Evolutionary conservation across 345 rosid genomes (phyloP).

Genomic region (Lagerstroemia speciosa): DNA sequence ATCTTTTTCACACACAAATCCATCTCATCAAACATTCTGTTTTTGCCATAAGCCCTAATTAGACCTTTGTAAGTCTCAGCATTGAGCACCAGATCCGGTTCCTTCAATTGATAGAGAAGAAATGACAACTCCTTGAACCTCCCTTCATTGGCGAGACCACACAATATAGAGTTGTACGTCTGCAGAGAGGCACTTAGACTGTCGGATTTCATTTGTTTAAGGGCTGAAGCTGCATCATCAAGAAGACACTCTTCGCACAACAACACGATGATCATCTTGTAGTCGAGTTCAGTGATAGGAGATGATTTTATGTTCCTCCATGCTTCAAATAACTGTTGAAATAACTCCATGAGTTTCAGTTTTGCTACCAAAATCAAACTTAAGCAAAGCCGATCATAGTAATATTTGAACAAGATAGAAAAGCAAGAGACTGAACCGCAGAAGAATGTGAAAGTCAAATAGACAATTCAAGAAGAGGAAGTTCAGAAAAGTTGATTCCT

Average conservation of each 20-base stretch:
- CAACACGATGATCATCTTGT: constrained; percentile 42
- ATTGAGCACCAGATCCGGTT: constrained; percentile 25
- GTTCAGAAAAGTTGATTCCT: no score
- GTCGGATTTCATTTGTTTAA: constrained; percentile 31
- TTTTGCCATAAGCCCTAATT: constrained; percentile 47
- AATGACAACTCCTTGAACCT: constrained; percentile 41
- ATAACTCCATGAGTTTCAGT: not conserved
- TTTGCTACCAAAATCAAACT: not conserved
- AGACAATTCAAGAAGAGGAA: no score
- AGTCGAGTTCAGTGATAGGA: constrained; percentile 37
- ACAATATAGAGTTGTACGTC: constrained; percentile 44
- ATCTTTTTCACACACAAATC: constrained; percentile 45
- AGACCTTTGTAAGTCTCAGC: constrained; percentile 45
- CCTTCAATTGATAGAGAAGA: constrained; percentile 39
- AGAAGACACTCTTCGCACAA: constrained; percentile 33
- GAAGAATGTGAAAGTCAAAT: not conserved
- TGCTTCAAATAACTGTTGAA: constrained; percentile 43
- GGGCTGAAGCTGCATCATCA: constrained; percentile 41
- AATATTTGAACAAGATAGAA: not conserved
- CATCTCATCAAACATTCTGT: constrained; percentile 55
- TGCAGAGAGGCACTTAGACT: constrained; percentile 32
- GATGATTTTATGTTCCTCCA: constrained; percentile 48
- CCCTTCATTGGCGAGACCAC: constrained; percentile 34
- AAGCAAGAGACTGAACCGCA: not conserved
- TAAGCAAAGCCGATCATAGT: not conserved